Evolutionary conservation across 1,139 yeast genomes (phyloP).

Genomic region (Geotrichum klebahnii): DNA sequence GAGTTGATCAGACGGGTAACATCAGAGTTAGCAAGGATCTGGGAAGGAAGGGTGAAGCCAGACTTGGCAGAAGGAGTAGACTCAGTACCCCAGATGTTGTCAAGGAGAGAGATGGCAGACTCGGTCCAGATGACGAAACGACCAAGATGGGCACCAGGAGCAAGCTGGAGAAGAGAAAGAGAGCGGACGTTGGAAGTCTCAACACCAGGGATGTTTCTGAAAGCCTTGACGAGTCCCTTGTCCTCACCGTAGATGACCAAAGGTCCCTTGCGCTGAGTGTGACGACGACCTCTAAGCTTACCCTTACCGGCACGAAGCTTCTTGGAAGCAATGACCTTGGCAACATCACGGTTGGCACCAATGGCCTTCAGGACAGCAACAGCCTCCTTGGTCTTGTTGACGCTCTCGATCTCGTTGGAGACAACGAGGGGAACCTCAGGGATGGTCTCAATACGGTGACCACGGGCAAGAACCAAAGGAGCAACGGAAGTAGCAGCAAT

Average conservation of each 20-base stretch:
- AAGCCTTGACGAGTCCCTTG: slow-evolving; percentile 96
- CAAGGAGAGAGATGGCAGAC: slow-evolving; percentile 95
- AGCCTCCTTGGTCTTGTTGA: slow-evolving; percentile 97
- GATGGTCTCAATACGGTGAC: slow-evolving; percentile 98
- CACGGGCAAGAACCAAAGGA: slow-evolving; percentile 98
- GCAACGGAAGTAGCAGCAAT: slow-evolving; percentile 99
- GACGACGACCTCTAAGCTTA: slow-evolving; percentile 99
- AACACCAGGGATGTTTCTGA: slow-evolving; percentile 99
- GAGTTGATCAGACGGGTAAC: slow-evolving; percentile 97
- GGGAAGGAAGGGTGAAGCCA: slow-evolving; percentile 87
- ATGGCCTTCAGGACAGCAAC: slow-evolving; percentile 96
- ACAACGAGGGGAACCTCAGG: slow-evolving; percentile 99
- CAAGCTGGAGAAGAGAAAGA: slow-evolving; percentile 95
- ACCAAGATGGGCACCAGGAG: slow-evolving; percentile 99
- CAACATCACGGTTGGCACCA: slow-evolving; percentile 98
- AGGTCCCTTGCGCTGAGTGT: slow-evolving; percentile 99
- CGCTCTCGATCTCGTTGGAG: slow-evolving; percentile 85
- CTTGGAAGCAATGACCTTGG: slow-evolving; percentile 97
- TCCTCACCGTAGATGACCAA: slow-evolving; percentile 97
- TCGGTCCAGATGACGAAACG: slow-evolving; percentile 99
- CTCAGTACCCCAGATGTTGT: slow-evolving; percentile 95
- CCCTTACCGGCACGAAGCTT: slow-evolving; percentile 99
- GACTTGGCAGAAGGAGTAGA: slow-evolving; percentile 79
- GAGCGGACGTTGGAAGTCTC: slow-evolving; percentile 92
- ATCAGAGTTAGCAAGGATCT: slow-evolving; percentile 94